Percentiles rank a stretch among this genome's conserved stretches.
These are phyloP conservation scores for Termitomyces sp. DNA, from an alignment of 768 basidiomycete genomes.

Conservation along the genomic window DNA sequence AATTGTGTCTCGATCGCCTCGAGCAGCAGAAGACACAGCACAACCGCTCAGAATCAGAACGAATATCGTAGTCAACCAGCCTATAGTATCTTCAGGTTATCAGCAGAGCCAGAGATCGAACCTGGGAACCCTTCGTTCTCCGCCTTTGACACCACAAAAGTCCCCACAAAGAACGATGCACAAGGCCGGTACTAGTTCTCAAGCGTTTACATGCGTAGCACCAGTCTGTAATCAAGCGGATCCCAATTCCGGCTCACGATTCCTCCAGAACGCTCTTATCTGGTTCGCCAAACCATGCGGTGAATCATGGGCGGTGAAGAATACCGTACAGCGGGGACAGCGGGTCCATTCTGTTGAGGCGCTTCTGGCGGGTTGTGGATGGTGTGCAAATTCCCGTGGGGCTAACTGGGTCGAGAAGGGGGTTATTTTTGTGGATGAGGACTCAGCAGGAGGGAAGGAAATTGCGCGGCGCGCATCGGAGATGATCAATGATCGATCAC, in stretches of 20 bases:
- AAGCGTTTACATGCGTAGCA: background rate
- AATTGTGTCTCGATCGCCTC: background rate
- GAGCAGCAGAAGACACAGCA: background rate
- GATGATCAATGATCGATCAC: constrained; percentile 6
- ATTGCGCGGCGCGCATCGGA: constrained; percentile 9
- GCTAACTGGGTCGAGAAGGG: constrained; percentile 23
- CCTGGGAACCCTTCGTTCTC: background rate
- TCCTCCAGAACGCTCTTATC: constrained; percentile 19
- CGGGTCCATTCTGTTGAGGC: constrained; percentile 41
- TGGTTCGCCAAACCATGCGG: constrained; percentile 26
- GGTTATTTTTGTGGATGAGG: constrained; percentile 34
- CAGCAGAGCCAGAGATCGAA: background rate
- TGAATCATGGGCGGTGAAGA: constrained; percentile 23
- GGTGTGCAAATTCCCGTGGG: constrained; percentile 17
- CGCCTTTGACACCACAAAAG: constrained; percentile 3
- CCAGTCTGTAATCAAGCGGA: background rate
- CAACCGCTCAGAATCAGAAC: constrained; percentile 5
- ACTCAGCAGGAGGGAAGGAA: constrained; percentile 12
- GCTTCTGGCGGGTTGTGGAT: constrained; percentile 45
- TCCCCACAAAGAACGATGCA: background rate
- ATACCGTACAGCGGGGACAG: constrained; percentile 26
- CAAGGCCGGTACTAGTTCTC: background rate
- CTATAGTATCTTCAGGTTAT: background rate
- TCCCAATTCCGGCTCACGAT: background rate
- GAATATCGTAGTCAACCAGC: background rate